Percentiles rank a stretch among this genome's conserved stretches.
These are phyloP conservation scores for Cyphellophora europaea DNA, from an alignment of 2,329 filamentous ascomycete genomes.

Conservation along the genomic window DNA sequence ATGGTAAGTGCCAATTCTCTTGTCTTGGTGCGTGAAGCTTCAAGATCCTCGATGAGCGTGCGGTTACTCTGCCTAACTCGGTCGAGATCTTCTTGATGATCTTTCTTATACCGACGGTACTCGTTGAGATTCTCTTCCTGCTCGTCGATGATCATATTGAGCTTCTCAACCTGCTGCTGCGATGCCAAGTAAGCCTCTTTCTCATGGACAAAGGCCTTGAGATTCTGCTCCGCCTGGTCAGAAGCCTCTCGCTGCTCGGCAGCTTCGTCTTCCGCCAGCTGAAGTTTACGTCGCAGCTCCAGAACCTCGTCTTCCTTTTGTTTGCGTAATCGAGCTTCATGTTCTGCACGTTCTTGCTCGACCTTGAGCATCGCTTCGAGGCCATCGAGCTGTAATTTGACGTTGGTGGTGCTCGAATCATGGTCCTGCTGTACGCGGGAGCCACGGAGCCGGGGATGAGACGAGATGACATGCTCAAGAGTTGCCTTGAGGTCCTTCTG, in stretches of 20 bases:
- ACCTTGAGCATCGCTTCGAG: conserved; percentile 59
- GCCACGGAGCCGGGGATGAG: conserved; percentile 44
- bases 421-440: conserved; percentile 41
- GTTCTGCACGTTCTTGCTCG: conserved; percentile 55
- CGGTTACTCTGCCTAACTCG: conserved; percentile 23
- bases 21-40: conserved; percentile 18
- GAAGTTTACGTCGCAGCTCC: conserved; percentile 61
- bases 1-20: conserved; percentile 20
- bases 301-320: conserved; percentile 63
- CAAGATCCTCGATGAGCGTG: conserved; percentile 51
- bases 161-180: conserved; percentile 41
- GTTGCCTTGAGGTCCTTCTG: conserved; percentile 50
- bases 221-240: conserved; percentile 56
- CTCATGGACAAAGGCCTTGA: conserved; percentile 59
- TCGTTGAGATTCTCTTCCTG: conserved; percentile 55
- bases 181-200: conserved; percentile 54
- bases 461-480: conserved; percentile 54
- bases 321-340: conserved; percentile 54
- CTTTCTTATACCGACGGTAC: conserved; percentile 39
- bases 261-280: conserved; percentile 52
- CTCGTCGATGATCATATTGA: conserved; percentile 51
- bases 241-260: conserved; percentile 37
- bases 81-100: conserved; percentile 3
- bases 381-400: conserved; percentile 52
- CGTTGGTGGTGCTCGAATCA: conserved; percentile 39